Evolutionary conservation across 805 yeast genomes (phyloP), one percentile per base, ranked within the genome.

Genomic region (Candida ovalis): DNA sequence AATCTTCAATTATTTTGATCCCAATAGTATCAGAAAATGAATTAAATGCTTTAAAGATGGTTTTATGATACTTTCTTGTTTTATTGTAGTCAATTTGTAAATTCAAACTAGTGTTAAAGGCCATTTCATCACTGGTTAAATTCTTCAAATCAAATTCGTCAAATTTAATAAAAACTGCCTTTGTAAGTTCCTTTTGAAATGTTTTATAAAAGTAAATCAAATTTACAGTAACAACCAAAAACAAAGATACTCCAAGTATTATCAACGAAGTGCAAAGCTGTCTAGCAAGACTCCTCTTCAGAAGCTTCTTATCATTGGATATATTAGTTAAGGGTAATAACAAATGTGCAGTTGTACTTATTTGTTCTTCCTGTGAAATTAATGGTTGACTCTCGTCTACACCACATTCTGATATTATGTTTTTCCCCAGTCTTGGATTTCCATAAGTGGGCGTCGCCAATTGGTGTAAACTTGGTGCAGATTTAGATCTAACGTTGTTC

Each of bases 311-410:
- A n/a, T n/a, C n/a, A n/a, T n/a, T n/a, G n/a, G n/a, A n/a, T n/a
- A n/a, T n/a, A n/a, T n/a, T 17, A 30, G 9, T 17, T 30, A 30
- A 17, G 5, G 35, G 15, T 30, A 30, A 12, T 5, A 17, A 30
- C 15, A 30, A 30, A 30, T 30, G 15, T 10, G 35, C 9, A 15
- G 35, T 30, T 13, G 35, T 15, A 15, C 35, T 30, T 12, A 15
- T 4, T 12, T 36, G 40, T 3, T 35, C 45, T 13, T 36, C 33
- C 4, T 13, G 15, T 30, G 35, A 30, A 30, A 43, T 24, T 21
- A 43, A 43, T 1, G 45, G 45, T 21, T 35, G 45, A 18, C 19
- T n/a, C 24, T 43, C 45, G 8, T 36, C 45, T 10, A 35, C 33
- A 13, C 21, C 7, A 24, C n/a, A 40, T 28, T 40, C 25, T n/a